Percentiles rank a stretch among this genome's conserved stretches.
Evolutionary conservation across 2,329 filamentous ascomycete species (phyloP).

Genomic region (Blastomyces silverae): DNA sequence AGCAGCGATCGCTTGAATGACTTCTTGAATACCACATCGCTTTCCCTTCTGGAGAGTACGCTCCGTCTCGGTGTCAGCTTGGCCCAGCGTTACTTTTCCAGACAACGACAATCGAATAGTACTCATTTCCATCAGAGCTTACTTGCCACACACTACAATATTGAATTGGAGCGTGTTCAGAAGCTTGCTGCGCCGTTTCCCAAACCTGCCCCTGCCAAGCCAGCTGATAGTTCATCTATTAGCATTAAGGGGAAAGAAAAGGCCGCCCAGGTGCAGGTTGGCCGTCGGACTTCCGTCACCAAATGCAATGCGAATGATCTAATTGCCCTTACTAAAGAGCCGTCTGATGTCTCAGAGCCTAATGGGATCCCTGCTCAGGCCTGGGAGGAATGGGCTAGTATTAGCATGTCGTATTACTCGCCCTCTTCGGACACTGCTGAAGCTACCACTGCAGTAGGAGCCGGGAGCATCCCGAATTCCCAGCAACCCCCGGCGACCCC

Average conservation of each 20-base stretch:
- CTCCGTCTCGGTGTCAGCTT: constrained; percentile 77
- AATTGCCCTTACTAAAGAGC: constrained; percentile 55
- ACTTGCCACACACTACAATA: constrained; percentile 73
- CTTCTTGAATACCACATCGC: constrained; percentile 77
- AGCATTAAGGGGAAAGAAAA: constrained; percentile 73
- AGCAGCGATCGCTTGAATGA: constrained; percentile 87
- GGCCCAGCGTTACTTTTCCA: constrained; percentile 85
- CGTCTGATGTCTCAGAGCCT: constrained; percentile 27
- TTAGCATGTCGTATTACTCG: constrained; percentile 74
- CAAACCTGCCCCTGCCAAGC: constrained; percentile 54
- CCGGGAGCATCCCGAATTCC: constrained; percentile 19
- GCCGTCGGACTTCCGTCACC: constrained; percentile 38
- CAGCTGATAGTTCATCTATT: constrained; percentile 43
- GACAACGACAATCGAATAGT: constrained; percentile 62
- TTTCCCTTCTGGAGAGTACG: constrained; percentile 68
- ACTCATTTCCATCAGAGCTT: constrained; percentile 64
- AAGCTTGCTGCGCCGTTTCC: constrained; percentile 76
- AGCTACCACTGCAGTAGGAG: constrained; percentile 36
- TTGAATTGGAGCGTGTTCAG: constrained; percentile 69
- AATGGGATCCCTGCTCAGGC: constrained; percentile 31
- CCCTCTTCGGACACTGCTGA: constrained; percentile 30
- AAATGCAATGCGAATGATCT: constrained; percentile 76
- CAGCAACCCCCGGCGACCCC: constrained; percentile 60
- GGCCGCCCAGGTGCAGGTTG: constrained; percentile 34
- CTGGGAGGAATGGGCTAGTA: constrained; percentile 74